Conservation (phyloP, 176 grass and related monocot genomes). For the Poa pratensis region DNA sequence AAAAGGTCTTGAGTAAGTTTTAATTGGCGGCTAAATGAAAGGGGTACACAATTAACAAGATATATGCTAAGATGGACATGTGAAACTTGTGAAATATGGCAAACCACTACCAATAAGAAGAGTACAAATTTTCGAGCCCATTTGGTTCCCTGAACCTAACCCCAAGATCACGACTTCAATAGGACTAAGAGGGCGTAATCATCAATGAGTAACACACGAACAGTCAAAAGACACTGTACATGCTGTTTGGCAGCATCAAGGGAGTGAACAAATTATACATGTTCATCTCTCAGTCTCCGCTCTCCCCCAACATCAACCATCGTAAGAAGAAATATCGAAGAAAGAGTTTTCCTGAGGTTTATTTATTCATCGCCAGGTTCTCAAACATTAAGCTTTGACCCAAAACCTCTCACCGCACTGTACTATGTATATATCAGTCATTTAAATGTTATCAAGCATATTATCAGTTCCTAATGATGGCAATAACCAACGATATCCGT, state of each 20-base stretch:
- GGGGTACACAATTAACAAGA: constrained; percentile 7
- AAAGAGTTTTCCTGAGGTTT: too few relatives aligned
- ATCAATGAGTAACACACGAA: too few relatives aligned
- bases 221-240: too few relatives aligned
- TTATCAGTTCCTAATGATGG: not conserved
- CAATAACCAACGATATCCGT: too few relatives aligned
- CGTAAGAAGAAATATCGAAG: not conserved
- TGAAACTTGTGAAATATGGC: constrained; percentile 6
- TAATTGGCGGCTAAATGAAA: not conserved
- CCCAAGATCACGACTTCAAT: not conserved
- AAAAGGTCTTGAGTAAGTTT: not conserved
- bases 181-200: too few relatives aligned
- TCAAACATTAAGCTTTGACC: not conserved
- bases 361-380: too few relatives aligned
- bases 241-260: too few relatives aligned
- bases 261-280: not conserved
- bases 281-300: not conserved
- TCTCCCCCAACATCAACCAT: not conserved
- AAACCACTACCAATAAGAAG: not conserved
- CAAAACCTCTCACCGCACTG: not conserved
- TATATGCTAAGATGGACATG: not conserved
- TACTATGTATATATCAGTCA: not conserved
- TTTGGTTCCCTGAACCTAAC: not conserved
- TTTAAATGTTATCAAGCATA: not conserved
- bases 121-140: not conserved